phyloP scores from a whole-genome alignment of 768 basidiomycete species.

The Paxillus ammoniavirescens region DNA sequence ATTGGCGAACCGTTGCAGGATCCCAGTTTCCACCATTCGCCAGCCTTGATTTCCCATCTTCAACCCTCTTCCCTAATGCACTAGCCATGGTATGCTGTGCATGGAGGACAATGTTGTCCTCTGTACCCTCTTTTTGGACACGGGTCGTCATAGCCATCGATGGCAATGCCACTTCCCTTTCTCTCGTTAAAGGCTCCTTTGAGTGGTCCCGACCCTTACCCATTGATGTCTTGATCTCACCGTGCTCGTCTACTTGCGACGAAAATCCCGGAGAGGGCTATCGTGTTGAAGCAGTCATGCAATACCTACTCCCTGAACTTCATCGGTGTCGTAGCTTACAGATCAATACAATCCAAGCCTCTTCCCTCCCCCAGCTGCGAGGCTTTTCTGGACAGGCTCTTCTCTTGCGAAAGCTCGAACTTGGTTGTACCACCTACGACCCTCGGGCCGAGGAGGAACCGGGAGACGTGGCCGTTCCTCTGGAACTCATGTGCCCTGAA shows the following conservation, averaged over 20 bases:
- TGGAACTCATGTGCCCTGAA: too few species aligned
- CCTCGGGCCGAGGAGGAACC: too few species aligned
- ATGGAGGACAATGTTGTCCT: neutral
- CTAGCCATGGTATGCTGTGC: neutral
- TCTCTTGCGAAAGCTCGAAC: too few species aligned
- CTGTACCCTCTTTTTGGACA: neutral
- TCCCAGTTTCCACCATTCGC: too few species aligned
- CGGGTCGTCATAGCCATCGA: neutral
- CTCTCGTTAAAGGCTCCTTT: neutral
- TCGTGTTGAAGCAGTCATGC: neutral
- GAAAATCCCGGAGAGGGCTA: neutral
- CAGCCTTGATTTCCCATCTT: too few species aligned
- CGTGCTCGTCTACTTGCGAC: too few species aligned
- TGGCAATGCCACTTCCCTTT: neutral
- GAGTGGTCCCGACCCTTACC: neutral
- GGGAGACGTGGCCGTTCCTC: too few species aligned
- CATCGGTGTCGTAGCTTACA: neutral
- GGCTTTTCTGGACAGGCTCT: neutral
- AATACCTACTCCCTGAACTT: neutral
- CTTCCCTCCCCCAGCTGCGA: neutral
- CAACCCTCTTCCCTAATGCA: neutral
- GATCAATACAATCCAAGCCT: neutral
- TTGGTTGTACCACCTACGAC: too few species aligned
- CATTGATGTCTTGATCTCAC: neutral
- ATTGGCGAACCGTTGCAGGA: too few species aligned